A percentile compares a stretch with the other conserved stretches of the same genome.
phyloP scores from a whole-genome alignment of 2,329 filamentous ascomycete genomes.

The Paracorniculantispora psalliotae region DNA sequence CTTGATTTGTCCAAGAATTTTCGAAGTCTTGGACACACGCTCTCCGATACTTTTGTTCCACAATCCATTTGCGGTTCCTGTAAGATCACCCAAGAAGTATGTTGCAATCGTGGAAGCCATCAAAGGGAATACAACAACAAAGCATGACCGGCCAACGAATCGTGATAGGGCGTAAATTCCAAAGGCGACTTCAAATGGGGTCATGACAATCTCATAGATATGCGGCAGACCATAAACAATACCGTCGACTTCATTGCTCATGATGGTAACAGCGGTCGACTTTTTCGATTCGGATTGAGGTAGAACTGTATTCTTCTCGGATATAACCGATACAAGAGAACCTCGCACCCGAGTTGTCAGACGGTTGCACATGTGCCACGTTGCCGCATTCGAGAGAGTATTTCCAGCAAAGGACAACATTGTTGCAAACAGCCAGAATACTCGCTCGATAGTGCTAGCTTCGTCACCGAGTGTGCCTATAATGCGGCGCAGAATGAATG shows the following conservation, averaged over 20 bases:
- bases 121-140: neutral
- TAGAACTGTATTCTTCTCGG: slow-evolving; percentile 36
- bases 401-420: neutral
- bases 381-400: neutral
- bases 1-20: neutral
- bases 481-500: neutral
- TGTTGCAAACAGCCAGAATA: neutral
- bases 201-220: neutral
- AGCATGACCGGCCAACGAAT: neutral
- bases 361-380: slow-evolving; percentile 14
- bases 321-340: slow-evolving; percentile 39
- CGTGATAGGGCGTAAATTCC: neutral
- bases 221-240: neutral
- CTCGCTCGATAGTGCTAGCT: neutral
- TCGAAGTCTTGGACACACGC: neutral
- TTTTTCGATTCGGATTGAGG: slow-evolving; percentile 26
- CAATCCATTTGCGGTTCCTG: neutral
- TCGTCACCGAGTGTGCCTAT: neutral
- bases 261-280: slow-evolving; percentile 4
- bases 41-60: slow-evolving; percentile 3
- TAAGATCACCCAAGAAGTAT: neutral
- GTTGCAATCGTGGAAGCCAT: neutral
- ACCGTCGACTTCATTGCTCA: slow-evolving; percentile 7
- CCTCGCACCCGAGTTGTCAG: slow-evolving; percentile 29
- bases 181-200: neutral